These are phyloP conservation scores for Geotrichum phurueaensis DNA, from an alignment of 1,139 yeast species.

Conservation along the genomic window DNA sequence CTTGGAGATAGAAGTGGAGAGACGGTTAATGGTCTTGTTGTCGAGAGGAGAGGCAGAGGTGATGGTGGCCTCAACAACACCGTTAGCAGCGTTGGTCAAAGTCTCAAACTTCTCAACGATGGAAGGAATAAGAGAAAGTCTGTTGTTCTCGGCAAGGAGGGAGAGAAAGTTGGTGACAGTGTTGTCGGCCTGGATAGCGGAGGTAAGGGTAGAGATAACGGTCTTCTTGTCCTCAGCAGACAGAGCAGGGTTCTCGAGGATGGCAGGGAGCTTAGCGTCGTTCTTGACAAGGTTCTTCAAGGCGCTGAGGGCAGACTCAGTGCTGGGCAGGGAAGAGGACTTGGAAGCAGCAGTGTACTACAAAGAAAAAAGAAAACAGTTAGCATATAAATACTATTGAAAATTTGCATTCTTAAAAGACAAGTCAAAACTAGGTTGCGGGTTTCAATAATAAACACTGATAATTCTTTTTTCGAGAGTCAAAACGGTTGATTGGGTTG, in stretches of 20 bases:
- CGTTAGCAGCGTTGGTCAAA: conserved; percentile 83
- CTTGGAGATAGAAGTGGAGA: conserved; percentile 70
- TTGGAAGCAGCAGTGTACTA: conserved; percentile 81
- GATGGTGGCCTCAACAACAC: conserved; percentile 88
- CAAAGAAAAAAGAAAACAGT: neutral
- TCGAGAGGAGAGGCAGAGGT: conserved; percentile 85
- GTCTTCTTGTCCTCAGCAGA: conserved; percentile 65
- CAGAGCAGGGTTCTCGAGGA: conserved; percentile 79
- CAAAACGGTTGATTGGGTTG: neutral
- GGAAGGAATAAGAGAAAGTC: conserved; percentile 63
- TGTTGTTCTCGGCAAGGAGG: conserved; percentile 92
- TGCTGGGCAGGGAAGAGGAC: conserved; percentile 67
- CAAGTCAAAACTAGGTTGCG: neutral
- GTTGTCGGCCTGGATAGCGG: conserved; percentile 57
- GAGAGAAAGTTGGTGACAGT: conserved; percentile 73
- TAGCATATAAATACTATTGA: neutral
- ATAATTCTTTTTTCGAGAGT: neutral
- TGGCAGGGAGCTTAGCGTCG: conserved; percentile 58
- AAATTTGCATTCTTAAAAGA: neutral
- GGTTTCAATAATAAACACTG: neutral
- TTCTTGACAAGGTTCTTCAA: conserved; percentile 51
- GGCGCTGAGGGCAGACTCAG: conserved; percentile 60
- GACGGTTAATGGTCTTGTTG: conserved; percentile 68
- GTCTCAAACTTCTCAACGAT: conserved; percentile 68
- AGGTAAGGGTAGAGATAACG: conserved; percentile 57